phyloP scores from a whole-genome alignment of 306 rosid genomes.

The Sindora glabra region DNA sequence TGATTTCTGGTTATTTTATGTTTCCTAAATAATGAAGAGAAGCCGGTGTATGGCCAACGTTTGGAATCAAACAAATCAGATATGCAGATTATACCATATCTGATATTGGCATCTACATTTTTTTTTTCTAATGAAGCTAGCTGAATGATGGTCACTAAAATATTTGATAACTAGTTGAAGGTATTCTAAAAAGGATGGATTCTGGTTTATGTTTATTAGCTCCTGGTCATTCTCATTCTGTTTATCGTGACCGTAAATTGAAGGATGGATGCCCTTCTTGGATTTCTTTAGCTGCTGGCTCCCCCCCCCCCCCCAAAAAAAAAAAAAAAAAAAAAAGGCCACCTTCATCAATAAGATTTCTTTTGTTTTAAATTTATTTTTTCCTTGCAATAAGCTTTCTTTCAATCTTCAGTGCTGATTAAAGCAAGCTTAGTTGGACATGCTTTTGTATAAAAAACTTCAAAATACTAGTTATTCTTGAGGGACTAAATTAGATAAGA shows the following conservation, averaged over 20 bases:
- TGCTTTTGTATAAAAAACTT: neutral
- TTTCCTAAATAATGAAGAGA: neutral
- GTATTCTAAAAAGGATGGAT: neutral
- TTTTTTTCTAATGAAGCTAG: neutral
- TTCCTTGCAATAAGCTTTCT: neutral
- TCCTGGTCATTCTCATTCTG: neutral
- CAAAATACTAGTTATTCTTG: slow-evolving; percentile 1
- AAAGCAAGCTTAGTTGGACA: neutral
- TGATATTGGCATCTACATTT: neutral
- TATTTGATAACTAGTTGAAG: neutral
- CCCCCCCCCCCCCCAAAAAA: too few species aligned
- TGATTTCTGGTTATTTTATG: neutral
- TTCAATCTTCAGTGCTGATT: neutral
- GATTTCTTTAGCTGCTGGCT: neutral
- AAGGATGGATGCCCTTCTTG: neutral
- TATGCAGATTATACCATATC: neutral
- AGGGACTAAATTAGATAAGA: neutral
- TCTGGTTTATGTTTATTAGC: neutral
- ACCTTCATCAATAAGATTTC: neutral
- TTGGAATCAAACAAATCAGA: neutral
- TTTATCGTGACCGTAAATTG: neutral
- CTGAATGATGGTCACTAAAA: neutral
- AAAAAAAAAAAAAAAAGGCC: too few species aligned
- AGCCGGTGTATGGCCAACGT: neutral
- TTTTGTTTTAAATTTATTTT: too few species aligned